Evolutionary conservation across 768 basidiomycete genomes (phyloP), one percentile per base, ranked within the genome.

Genomic region (Russula brevipes): DNA sequence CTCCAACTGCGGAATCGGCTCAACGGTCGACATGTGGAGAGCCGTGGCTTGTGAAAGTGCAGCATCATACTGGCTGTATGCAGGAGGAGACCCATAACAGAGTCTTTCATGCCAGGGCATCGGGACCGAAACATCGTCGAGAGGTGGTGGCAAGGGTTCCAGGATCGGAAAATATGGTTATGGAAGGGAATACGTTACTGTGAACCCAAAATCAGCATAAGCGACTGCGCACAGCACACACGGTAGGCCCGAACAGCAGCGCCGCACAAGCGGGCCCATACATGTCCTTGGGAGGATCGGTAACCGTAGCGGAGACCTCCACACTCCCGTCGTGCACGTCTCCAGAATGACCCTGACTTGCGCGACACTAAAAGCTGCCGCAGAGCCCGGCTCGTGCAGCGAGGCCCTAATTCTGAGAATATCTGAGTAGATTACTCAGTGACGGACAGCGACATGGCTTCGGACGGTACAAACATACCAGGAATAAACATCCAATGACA

Each of bases 221-320:
- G 44, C n/a, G 38, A 36, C 35, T 12, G 33, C 64, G 52, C 14
- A 65, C 64, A 12, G 57, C 64, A 44, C 65, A 66, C 6, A 66
- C 36, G 9, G 65, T 41, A 51, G 62, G 62, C 8, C 66, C 64
- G 14, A 65, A 67, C 17, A 67, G 2, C 17, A 67, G 55, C 19
- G 61, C 39, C 31, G 65, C 66, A 64, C 66, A 67, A 17, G 64
- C 59, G 10, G 66, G 66, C 42, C 66, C 66, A 17, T 64, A 66
- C 58, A 67, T 66, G 19, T 66, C 64, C n/a, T 67, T 65, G 0
- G 66, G 66, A n/a, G 59, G 59, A 11, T 67, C 64, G 14, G 66
- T 64, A 50, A 44, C 59, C 36, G 3, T 53, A 5, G 49, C 42
- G 11, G 38, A 24, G 24, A 24, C 39, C 24, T 46, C 61, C 1